Base-by-base conservation (phyloP, 805 yeast genomes). In the Ogataea angusta region DNA sequence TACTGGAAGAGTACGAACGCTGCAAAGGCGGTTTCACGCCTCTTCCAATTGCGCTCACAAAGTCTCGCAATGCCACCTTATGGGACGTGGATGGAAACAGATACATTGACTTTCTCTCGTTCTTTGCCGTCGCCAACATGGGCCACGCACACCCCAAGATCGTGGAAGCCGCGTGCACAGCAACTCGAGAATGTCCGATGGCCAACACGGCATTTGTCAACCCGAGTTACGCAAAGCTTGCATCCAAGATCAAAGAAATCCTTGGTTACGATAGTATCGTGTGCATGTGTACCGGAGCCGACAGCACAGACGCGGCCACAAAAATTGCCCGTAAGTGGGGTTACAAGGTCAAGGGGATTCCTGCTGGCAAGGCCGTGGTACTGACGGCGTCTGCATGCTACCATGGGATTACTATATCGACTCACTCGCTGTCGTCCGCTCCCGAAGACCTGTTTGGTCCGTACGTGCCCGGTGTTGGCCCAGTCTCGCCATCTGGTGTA, bases 1-100 rank as follows among this genome's bases (percentile, higher is more conserved):
- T 19, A 19, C 7, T 19, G 21, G 19, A 77, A 13, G 82, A 81
- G 75, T 30, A 79, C 47, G 34, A 46, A 9, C 41, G 50, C 30
- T 46, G 53, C 29, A 45, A 45, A 14, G 49, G 52, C 4, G 63
- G 63, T 0, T 58, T 58, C 34, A 29, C 43, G 10, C 56, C 59
- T 6, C 42, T 56, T 10, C 60, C 59, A 2, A 38, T 58, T 15
- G 50, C 56, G 0, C 24, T 58, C 3, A 51, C 36, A 18, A 51
- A 42, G 34, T 49, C 60, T 3, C 42, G 46, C 19, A 52, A 49
- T 38, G 47, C 56, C 5, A 54, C 49, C 10, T 17, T 57, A 9
- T 53, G 56, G 53, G 62, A 57, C 38, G 38, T 47, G 9, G 60
- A 57, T 34, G 61, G 60, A 3, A 57, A 56, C 30, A 49, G 50